Evolutionary conservation across 345 rosid species (phyloP), one percentile per base, ranked within the genome.

Genomic region (Mallotus nudiflorus): DNA sequence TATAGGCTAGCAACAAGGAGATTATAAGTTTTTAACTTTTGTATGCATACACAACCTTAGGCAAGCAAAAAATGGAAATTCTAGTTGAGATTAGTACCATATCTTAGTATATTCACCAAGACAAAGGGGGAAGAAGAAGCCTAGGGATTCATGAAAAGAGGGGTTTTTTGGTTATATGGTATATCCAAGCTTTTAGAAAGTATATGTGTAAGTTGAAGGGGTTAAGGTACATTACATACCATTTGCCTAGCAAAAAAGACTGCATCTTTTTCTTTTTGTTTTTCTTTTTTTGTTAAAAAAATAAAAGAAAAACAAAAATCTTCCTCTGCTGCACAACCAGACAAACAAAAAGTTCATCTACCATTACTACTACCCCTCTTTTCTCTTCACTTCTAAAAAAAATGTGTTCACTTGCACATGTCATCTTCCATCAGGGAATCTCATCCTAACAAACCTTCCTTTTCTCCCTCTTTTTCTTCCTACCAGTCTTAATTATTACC

Each of bases 141-240:
- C 68, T 73, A 42, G 88, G 86, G 86, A 76, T 79, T 68, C 77
- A 79, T 74, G 77, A 84, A 86, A 82, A 85, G 39, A 68, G 76
- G 50, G 66, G 42, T 22, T 33, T 24, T 31, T 62, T 55, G 75
- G 77, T 56, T 56, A 20, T 42, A 39, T 62, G 67, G 81, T 75
- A 84, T 77, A 78, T 83, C 77, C 81, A 73, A 84, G 87, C 88
- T 86, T 86, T 86, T 77, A 77, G 83, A 82, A 82, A 84, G 91
- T 79, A 79, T 79, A 79, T n/a, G 74, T 24, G 72, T 46, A 59
- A 77, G 85, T 57, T 60, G 81, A 82, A 71, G 82, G 82, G 66
- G 60, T 84, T 75, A 64, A 77, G 79, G 81, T 84, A 69, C 84
- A 64, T 45, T 73, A 79, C 80, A 83, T 85, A 75, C 84, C 80